Base-by-base conservation (phyloP, 129 eudicot genomes). In the Helichrysum umbraculigerum region DNA sequence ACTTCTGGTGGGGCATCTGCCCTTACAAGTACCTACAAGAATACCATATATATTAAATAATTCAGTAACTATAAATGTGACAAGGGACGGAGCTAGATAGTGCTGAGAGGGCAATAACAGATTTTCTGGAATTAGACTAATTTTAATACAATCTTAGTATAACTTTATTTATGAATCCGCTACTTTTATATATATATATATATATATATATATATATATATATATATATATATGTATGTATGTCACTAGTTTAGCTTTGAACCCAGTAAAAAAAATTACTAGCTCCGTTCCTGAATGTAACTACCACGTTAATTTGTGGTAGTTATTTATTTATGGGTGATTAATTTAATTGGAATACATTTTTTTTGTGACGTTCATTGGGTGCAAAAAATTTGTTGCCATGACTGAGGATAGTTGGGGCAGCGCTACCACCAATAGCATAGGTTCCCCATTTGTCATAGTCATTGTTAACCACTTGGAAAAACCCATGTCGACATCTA, bases 391-490 rank as follows among this genome's bases (percentile, higher is more conserved):
- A 75, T 30, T 41, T 15, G 71, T 75, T 75, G 51, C 79, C 79
- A 6, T 75, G 79, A 34, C 79, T 62, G 4, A 75, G 79, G 51
- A 75, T 75, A 30, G 79, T 62, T 0, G 79, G 79, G 50, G 33
- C 61, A 5, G 71, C 63, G 7, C 79, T 75, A 75, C 79, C 79
- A 19, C 79, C 79, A 32, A 75, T 64, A 21, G 79, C 79, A 21
- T 63, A 75, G 7, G 56, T 42, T 75, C 71, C 71, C 79, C 79
- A 75, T 75, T 25, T 68, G 56, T 75, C 56, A 6, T 75, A 75
- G 71, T 62, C 56, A 11, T 75, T 75, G 79, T 75, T 75, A n/a
- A 75, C 79, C 14, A 75, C 71, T 62, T 75, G 79, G 51, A 75
- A 75, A 17, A 75, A 75, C 21, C 79, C 79, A 20, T 12, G 41